Base-by-base conservation (phyloP, 2,329 filamentous ascomycete species). In the Fusarium marasasianum region DNA sequence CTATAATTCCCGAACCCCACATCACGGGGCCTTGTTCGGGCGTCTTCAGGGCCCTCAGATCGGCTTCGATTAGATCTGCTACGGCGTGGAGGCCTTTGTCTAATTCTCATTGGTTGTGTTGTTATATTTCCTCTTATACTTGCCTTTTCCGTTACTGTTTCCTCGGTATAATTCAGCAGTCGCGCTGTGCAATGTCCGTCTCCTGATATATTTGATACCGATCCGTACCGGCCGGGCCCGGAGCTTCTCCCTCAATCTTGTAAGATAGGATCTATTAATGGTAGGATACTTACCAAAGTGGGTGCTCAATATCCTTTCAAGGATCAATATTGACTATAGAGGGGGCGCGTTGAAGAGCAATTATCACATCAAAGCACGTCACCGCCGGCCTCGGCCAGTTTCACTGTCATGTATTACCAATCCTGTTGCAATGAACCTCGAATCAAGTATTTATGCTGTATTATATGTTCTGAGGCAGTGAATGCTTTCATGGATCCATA, bases 1-100 rank as follows among this genome's bases (percentile, higher is more conserved):
- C 60, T 75, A 66, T 69, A 63, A 74, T 31, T 48, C 63, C 73
- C 62, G 69, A 69, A 66, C 73, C 75, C 74, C 74, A 77, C 74
- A 47, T 38, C 24, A 62, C 65, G 44, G 65, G 38, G 44, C 47
- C 51, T 63, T 55, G 63, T 58, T 71, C 62, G 55, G 69, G 29
- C 63, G 14, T 26, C 47, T 55, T 26, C 40, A 48, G 57, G 41
- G 45, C 51, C 45, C 29, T 59, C 31, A 43, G 56, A 72, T 72
- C 53, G 48, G 56, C 31, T 31, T 53, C 48, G 64, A 64, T 69
- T 45, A 63, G 58, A 57, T 72, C 56, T 72, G 26, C 20, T 40
- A 56, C 33, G 22, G 37, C 22, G 37, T 20, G 33, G 22, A 69
- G 6, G 22, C n/a, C 33, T n/a, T 67, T 29, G 47, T 26, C 35